phyloP scores from a whole-genome alignment of 1,284 basidiomycete genomes.

The Boletus mariae region DNA sequence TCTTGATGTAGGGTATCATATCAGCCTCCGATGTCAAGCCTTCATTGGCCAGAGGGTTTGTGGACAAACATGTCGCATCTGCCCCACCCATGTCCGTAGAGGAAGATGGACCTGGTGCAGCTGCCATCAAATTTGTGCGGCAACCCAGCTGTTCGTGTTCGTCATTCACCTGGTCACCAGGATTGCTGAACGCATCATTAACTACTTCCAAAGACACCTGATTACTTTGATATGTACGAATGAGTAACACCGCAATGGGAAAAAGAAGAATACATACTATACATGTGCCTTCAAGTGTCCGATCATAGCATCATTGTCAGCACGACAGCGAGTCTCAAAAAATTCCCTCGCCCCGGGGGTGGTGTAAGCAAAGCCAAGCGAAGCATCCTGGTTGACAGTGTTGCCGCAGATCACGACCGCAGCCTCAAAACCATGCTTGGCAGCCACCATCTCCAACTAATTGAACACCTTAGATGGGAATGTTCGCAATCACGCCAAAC shows the following conservation, averaged over 20 bases:
- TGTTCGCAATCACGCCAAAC: not conserved
- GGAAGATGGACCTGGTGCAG: not conserved
- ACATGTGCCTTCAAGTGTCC: not conserved
- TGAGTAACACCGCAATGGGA: not conserved
- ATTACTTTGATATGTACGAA: not conserved
- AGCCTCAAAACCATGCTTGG: slow-evolving; percentile 8
- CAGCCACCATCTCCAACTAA: not conserved
- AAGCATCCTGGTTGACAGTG: slow-evolving; percentile 8
- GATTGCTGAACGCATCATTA: not conserved
- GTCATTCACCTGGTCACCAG: not conserved
- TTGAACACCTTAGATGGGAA: not conserved
- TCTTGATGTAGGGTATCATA: not conserved
- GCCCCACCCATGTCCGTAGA: too few relatives aligned
- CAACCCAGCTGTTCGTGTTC: not conserved
- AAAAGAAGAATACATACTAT: not conserved
- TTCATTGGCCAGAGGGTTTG: not conserved
- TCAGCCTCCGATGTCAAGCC: not conserved
- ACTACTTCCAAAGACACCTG: not conserved
- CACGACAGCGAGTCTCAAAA: slow-evolving; percentile 1
- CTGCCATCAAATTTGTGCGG: not conserved
- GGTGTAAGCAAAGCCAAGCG: slow-evolving; percentile 2
- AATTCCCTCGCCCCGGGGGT: not conserved
- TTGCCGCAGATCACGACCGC: slow-evolving; percentile 9
- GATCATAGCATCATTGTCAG: slow-evolving; percentile 5
- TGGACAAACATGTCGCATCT: too few relatives aligned